Base-by-base conservation (phyloP, 2,329 filamentous ascomycete genomes). In the Zymoseptoria brevis region DNA sequence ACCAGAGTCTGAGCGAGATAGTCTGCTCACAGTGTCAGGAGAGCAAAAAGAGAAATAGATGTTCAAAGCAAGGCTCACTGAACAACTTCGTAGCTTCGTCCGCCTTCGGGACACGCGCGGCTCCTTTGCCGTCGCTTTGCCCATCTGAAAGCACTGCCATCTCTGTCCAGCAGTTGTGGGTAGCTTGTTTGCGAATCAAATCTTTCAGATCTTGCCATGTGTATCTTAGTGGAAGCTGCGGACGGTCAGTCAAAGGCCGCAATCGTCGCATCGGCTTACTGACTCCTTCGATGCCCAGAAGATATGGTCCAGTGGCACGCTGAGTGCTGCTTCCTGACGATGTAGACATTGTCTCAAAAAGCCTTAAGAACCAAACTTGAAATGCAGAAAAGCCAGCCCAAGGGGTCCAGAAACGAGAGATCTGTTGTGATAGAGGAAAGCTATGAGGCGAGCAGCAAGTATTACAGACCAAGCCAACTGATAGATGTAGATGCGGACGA, bases 171-270 rank as follows among this genome's bases (percentile, higher is more conserved):
- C 70, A 61, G 19, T 67, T 67, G 61, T 72, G 69, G 4, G 62
- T 60, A 19, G 68, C 69, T 51, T 64, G 56, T 35, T 48, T 49
- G 26, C 65, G 67, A 19, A 71, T 66, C 11, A 71, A 59, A 57
- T 72, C 70, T 57, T 72, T 72, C 24, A 71, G 55, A 53, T 71
- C 64, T 55, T 71, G 68, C 70, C 70, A 72, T 41, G 68, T 71
- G 60, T 67, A 71, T 29, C 57, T 54, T 29, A 50, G 53, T 30
- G 68, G 69, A 24, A 72, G 63, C 70, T 71, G 24, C 8, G 56
- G 19, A 16, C 2, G 1, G 29, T 61, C 53, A 60, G 61, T 55
- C n/a, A 50, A 50, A 24, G 8, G 8, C 21, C 19, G 16, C 41
- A 13, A 21, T 45, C 4, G 13, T 19, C 9, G 29, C 45, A 11